Base-by-base conservation (phyloP, 2,329 filamentous ascomycete genomes). In the Ploettnerulaceae sp. region DNA sequence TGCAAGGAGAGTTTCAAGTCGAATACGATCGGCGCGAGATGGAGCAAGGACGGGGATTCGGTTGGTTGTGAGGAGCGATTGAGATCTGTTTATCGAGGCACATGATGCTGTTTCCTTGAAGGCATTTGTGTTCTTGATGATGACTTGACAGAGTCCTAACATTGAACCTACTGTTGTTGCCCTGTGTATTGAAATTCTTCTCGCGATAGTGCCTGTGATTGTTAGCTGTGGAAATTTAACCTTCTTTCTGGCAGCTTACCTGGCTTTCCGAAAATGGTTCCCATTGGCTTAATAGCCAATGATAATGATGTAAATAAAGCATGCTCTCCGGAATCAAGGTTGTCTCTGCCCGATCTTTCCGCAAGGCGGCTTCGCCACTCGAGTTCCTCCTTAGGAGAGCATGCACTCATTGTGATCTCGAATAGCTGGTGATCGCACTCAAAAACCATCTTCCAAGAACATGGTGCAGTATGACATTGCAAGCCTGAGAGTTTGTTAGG, bases 361-460 rank as follows among this genome's bases (percentile, higher is more conserved):
- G 71, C 66, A 17, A 95, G 70, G n/a, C 82, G 77, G 12, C 70
- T 73, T 52, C 83, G 82, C 91, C 93, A 98, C 58, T 84, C 80
- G 35, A 77, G 70, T 59, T 93, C 88, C 63, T 98, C 91, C 31
- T 76, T 79, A 0, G 80, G 72, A 1, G 85, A 91, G 58, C 89
- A 95, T 26, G 89, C 91, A 55, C 86, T 94, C 68, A 95, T 74
- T 31, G 96, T 81, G 12, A 95, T 68, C 66, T 97, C 91, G 62
- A 87, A 91, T 43, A 91, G 71, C 49, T 86, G 81, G 55, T 85
- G 78, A 47, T 84, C 75, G 54, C 79, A 79, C 62, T 93, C 83
- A 60, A 97, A 96, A 2, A 88, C 74, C 8, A 96, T 61, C 64
- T 97, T 98, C 91, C 90, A 97, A 1, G 89, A 93, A 64, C 87